These are phyloP conservation scores for Chionographis japonica DNA, from an alignment of 106 monocot species.

Conservation along the genomic window DNA sequence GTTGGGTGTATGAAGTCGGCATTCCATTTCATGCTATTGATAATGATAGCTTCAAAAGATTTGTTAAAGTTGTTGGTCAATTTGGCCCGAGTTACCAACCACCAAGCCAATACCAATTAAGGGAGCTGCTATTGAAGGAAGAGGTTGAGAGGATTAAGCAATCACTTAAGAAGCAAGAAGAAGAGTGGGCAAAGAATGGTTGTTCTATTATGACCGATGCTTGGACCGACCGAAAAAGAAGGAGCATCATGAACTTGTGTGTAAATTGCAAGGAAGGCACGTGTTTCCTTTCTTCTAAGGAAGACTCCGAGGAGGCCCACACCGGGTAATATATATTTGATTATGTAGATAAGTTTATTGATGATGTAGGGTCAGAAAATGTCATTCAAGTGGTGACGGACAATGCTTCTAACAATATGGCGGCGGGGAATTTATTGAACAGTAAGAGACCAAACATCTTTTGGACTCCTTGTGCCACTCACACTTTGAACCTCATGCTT, in stretches of 20 bases:
- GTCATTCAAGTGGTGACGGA: not conserved
- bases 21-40: not conserved
- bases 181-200: too few relatives aligned
- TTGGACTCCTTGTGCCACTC: too few relatives aligned
- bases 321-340: not conserved
- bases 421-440: not conserved
- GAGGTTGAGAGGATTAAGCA: not conserved
- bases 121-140: not conserved
- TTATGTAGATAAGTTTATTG: not conserved
- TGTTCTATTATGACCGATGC: conserved; percentile 1
- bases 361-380: not conserved
- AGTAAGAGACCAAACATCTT: too few relatives aligned
- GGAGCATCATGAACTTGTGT: conserved; percentile 2
- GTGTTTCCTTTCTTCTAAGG: not conserved
- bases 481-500: too few relatives aligned
- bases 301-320: not conserved
- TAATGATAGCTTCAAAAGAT: not conserved
- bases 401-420: not conserved
- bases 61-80: not conserved
- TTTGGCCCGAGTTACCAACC: not conserved
- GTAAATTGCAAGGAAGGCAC: not conserved
- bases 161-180: not conserved
- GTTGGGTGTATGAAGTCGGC: not conserved
- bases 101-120: not conserved
- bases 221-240: not conserved